Percentiles rank a stretch among this genome's conserved stretches.
Conservation (phyloP, 2,329 filamentous ascomycete species). For the Xylaria polymorpha region DNA sequence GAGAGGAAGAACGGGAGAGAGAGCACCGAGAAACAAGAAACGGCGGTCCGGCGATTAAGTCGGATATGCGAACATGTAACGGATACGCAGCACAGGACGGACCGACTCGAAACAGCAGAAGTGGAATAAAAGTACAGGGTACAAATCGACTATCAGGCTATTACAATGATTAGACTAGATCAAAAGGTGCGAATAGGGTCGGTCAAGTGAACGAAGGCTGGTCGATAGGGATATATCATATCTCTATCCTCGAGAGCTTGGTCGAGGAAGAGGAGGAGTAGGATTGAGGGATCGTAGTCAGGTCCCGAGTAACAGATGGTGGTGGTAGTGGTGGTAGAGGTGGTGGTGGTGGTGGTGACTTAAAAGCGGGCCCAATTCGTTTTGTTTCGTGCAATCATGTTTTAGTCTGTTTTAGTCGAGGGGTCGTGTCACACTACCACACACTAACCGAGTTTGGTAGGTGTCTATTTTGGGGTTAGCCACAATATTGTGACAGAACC, state of each 20-base stretch:
- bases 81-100: not conserved
- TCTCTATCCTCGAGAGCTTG: not conserved
- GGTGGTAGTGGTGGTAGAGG: not conserved
- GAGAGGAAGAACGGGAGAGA: not conserved
- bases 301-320: not conserved
- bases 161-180: conserved; percentile 25
- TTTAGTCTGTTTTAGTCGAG: conserved; percentile 5
- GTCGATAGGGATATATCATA: conserved; percentile 12
- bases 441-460: not conserved
- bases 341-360: conserved; percentile 6
- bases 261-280: conserved; percentile 3
- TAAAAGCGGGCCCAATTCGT: conserved; percentile 14
- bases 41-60: conserved; percentile 11
- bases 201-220: conserved; percentile 16
- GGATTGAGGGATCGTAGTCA: conserved; percentile 1
- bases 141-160: conserved; percentile 24
- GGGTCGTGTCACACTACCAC: not conserved
- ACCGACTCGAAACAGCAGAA: conserved; percentile 12
- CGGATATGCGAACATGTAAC: conserved; percentile 25
- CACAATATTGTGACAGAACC: no score
- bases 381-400: conserved; percentile 5
- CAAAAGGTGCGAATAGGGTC: conserved; percentile 20
- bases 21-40: not conserved
- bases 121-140: conserved; percentile 28
- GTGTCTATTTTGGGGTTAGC: no score